Percentiles rank a stretch among this genome's conserved stretches.
phyloP scores from a whole-genome alignment of 805 yeast species.

The Candida krabiensis region DNA sequence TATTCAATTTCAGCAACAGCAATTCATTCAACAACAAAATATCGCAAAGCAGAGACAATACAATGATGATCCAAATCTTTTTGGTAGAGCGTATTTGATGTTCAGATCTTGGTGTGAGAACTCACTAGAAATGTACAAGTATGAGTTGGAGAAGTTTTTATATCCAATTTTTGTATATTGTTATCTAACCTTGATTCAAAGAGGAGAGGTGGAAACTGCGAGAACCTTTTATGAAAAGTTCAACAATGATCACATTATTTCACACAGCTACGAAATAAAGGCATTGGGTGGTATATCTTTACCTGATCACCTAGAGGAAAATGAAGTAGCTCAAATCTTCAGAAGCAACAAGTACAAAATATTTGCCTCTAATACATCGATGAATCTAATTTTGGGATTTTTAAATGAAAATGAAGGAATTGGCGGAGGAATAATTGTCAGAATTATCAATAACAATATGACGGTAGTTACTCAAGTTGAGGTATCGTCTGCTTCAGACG shows the following conservation, averaged over 20 bases:
- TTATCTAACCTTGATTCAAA: constrained; percentile 73
- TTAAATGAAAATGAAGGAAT: constrained; percentile 88
- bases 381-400: constrained; percentile 81
- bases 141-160: constrained; percentile 78
- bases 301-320: constrained; percentile 79
- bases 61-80: constrained; percentile 65
- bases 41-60: constrained; percentile 36
- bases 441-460: constrained; percentile 83
- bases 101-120: constrained; percentile 87
- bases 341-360: constrained; percentile 71
- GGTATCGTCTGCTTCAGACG: constrained; percentile 46
- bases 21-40: constrained; percentile 25
- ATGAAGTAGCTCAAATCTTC: constrained; percentile 76
- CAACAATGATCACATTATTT: constrained; percentile 66
- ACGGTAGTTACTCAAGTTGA: constrained; percentile 46
- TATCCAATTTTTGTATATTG: constrained; percentile 94
- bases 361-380: constrained; percentile 76
- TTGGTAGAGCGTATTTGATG: constrained; percentile 76
- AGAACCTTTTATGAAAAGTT: constrained; percentile 75
- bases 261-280: constrained; percentile 77
- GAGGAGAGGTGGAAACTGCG: constrained; percentile 60
- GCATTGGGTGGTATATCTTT: constrained; percentile 72
- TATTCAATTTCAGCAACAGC: constrained; percentile 32
- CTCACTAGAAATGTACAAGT: constrained; percentile 86
- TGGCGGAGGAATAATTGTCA: constrained; percentile 85